A percentile compares a stretch with the other conserved stretches of the same genome.
These are phyloP conservation scores for Melanopsichium pennsylvanicum DNA, from an alignment of 1,284 basidiomycete species.

Conservation along the genomic window DNA sequence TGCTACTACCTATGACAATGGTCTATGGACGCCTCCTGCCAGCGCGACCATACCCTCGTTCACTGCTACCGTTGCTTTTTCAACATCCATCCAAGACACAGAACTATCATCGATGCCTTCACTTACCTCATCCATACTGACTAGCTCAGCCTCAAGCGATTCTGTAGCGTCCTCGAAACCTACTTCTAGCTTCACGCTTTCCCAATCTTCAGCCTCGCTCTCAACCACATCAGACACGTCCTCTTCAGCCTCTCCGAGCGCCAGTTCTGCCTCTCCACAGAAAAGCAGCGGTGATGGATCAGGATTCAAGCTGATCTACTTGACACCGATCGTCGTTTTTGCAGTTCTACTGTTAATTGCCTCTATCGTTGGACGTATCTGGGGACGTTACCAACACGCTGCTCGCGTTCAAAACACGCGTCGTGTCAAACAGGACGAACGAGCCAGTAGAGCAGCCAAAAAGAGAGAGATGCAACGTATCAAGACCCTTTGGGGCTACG, in stretches of 20 bases:
- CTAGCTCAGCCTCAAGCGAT: not conserved
- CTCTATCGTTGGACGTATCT: constrained; percentile 49
- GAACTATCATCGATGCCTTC: no score
- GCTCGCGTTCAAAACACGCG: constrained; percentile 27
- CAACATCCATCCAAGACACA: not conserved
- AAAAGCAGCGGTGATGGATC: not conserved
- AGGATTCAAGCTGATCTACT: constrained; percentile 48
- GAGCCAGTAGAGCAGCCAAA: constrained; percentile 11
- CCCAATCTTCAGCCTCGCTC: not conserved
- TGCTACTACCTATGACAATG: constrained; percentile 22
- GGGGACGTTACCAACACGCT: constrained; percentile 48
- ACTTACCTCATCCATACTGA: no score
- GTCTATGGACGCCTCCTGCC: constrained; percentile 36
- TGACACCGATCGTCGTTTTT: constrained; percentile 51
- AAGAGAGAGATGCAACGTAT: constrained; percentile 35
- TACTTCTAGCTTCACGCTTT: no score
- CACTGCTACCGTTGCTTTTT: not conserved
- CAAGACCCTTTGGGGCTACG: constrained; percentile 41
- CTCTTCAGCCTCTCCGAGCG: constrained; percentile 2
- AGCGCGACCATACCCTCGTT: constrained; percentile 5
- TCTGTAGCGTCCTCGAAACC: not conserved
- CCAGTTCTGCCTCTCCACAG: constrained; percentile 2
- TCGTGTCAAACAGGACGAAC: constrained; percentile 11
- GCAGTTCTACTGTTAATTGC: constrained; percentile 47
- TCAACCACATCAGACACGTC: no score